These are phyloP conservation scores for Apophysomyces sp. DNA, from an alignment of 371 early-diverging fungal genomes.

Conservation along the genomic window DNA sequence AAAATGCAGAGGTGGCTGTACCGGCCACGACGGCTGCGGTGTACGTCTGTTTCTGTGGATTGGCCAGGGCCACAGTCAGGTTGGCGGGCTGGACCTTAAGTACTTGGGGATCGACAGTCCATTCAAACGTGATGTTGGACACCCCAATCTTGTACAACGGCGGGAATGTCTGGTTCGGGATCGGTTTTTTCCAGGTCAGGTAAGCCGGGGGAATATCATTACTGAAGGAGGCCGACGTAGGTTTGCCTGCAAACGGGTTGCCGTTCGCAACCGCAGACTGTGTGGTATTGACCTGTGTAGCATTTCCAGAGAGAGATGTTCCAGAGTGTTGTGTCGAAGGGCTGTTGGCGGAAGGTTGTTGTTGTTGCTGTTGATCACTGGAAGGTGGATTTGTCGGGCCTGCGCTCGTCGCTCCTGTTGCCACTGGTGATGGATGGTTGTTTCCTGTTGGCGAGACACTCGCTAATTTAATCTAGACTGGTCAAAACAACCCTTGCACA, in stretches of 20 bases:
- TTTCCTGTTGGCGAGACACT: not conserved
- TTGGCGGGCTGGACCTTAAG: slow-evolving; percentile 43
- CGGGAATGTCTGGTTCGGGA: slow-evolving; percentile 42
- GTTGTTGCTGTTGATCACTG: not conserved
- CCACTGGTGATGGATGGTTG: not conserved
- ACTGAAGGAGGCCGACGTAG: slow-evolving; percentile 34
- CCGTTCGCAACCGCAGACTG: slow-evolving; percentile 21
- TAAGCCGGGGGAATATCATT: slow-evolving; percentile 44
- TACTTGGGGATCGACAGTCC: slow-evolving; percentile 37
- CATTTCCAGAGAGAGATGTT: slow-evolving; percentile 12
- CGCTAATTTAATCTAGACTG: not conserved
- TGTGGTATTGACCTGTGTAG: slow-evolving; percentile 27
- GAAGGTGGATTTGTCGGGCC: not conserved
- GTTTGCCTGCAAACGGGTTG: slow-evolving; percentile 41
- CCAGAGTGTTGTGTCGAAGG: not conserved
- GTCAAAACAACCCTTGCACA: not conserved
- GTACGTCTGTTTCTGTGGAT: slow-evolving; percentile 43
- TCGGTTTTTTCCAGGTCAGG: slow-evolving; percentile 50
- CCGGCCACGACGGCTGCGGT: slow-evolving; percentile 41
- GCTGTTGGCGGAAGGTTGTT: not conserved
- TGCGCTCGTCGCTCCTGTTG: not conserved
- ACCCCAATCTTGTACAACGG: slow-evolving; percentile 46
- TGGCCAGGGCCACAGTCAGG: slow-evolving; percentile 41
- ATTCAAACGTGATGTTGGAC: slow-evolving; percentile 44
- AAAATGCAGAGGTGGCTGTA: slow-evolving; percentile 41